Evolutionary conservation across 164 flowering plant genomes (phyloP).

Genomic region (Hamamelis virginiana): DNA sequence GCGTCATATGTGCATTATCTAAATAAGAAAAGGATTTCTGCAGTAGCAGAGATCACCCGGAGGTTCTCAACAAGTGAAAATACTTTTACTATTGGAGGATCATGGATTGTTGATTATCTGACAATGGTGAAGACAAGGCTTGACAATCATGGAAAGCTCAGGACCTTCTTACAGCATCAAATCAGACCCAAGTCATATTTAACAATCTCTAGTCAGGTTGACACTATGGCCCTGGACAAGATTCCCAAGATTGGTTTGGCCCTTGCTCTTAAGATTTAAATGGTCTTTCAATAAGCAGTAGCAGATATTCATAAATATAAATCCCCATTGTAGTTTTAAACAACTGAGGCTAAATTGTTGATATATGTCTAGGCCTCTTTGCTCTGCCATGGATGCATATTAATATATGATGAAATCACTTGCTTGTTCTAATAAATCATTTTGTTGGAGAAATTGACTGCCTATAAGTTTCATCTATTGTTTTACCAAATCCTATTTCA

Average conservation of each 20-base stretch:
- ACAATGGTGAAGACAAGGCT: constrained; percentile 15
- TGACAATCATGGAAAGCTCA: constrained; percentile 13
- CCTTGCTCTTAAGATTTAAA: constrained; percentile 7
- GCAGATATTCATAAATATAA: no score
- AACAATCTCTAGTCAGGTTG: constrained; percentile 8
- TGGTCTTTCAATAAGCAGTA: not conserved
- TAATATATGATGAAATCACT: no score
- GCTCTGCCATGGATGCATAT: no score
- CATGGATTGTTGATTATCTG: constrained; percentile 8
- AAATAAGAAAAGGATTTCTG: constrained; percentile 9
- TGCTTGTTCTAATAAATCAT: no score
- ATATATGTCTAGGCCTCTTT: no score
- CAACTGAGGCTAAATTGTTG: no score
- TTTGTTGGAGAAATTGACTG: no score
- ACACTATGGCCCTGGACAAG: constrained; percentile 13
- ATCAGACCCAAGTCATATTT: constrained; percentile 3
- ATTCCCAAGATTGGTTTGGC: constrained; percentile 20
- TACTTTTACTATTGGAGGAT: constrained; percentile 15
- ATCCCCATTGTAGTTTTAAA: no score
- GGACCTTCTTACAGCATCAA: constrained; percentile 2
- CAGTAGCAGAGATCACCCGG: constrained; percentile 7
- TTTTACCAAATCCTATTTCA: no score
- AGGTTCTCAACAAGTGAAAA: constrained; percentile 8
- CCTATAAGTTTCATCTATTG: no score
- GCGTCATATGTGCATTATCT: constrained; percentile 4